These are phyloP conservation scores for Vanilla planifolia DNA, from an alignment of 106 monocot species.

Conservation along the genomic window DNA sequence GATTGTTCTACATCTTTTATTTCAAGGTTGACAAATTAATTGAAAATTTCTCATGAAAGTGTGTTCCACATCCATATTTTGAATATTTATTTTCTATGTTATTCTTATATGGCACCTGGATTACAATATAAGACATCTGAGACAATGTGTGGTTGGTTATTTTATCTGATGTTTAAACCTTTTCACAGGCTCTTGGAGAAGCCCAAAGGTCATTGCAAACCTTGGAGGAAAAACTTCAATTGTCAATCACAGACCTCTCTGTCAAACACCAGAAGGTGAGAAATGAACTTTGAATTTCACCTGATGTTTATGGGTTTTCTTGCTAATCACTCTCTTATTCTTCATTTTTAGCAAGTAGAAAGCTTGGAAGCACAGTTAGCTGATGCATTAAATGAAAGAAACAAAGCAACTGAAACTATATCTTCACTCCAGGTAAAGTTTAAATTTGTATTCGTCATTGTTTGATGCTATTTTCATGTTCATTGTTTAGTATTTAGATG, in stretches of 20 bases:
- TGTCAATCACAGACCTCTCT: constrained; percentile 61
- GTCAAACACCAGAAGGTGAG: constrained; percentile 79
- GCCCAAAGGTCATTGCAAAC: constrained; percentile 41
- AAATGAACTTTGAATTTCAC: neutral
- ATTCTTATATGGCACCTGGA: neutral
- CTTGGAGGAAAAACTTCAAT: constrained; percentile 73
- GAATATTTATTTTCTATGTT: neutral
- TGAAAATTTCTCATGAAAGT: neutral
- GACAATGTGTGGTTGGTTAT: neutral
- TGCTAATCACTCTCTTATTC: constrained; percentile 2
- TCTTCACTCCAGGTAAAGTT: constrained; percentile 78
- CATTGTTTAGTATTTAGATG: too few relatives aligned
- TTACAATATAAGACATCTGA: neutral
- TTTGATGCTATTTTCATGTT: too few relatives aligned
- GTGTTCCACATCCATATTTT: neutral
- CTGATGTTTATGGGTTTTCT: constrained; percentile 7
- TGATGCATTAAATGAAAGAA: constrained; percentile 69
- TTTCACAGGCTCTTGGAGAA: constrained; percentile 52
- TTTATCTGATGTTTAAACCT: constrained; percentile 2
- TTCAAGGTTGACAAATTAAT: neutral
- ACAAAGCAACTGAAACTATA: constrained; percentile 72
- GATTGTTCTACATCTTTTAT: neutral
- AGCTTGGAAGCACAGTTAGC: constrained; percentile 62
- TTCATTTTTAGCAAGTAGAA: constrained; percentile 55
- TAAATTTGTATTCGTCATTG: neutral